Percentiles rank a stretch among this genome's conserved stretches.
Conservation (phyloP, 768 basidiomycete genomes). For the Amanita molliuscula region DNA sequence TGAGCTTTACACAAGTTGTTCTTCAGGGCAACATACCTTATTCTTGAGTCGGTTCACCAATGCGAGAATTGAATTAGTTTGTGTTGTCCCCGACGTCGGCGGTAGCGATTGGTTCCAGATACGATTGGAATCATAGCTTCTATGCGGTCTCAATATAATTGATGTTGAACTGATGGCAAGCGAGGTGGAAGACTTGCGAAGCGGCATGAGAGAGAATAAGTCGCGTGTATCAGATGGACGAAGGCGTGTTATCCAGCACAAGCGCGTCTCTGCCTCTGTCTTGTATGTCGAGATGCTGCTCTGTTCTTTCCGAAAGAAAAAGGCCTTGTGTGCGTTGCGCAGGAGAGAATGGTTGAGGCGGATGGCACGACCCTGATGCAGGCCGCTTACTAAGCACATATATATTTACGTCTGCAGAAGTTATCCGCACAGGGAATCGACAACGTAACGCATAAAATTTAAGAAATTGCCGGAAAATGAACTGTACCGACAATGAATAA, state of each 20-base stretch:
- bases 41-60: slow-evolving; percentile 73
- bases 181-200: slow-evolving; percentile 5
- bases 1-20: slow-evolving; percentile 1
- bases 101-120: slow-evolving; percentile 2
- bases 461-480: too few relatives aligned
- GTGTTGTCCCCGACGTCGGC: slow-evolving; percentile 35
- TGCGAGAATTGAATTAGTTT: slow-evolving; percentile 75
- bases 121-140: slow-evolving; percentile 6
- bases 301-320: too few relatives aligned
- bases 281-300: too few relatives aligned
- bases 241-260: neutral
- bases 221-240: neutral
- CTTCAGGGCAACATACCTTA: slow-evolving; percentile 41
- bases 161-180: slow-evolving; percentile 1
- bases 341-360: too few relatives aligned
- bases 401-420: too few relatives aligned
- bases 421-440: neutral
- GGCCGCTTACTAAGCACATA: too few relatives aligned
- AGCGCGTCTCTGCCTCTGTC: neutral
- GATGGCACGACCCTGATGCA: too few relatives aligned
- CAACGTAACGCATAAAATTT: neutral
- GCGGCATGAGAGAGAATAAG: neutral
- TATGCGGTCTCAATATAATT: slow-evolving; percentile 2
- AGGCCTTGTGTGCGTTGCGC: too few relatives aligned
- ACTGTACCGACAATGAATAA: too few relatives aligned